Evolutionary conservation across 2,329 filamentous ascomycete genomes (phyloP).

Genomic region (Monosporascus sp.): DNA sequence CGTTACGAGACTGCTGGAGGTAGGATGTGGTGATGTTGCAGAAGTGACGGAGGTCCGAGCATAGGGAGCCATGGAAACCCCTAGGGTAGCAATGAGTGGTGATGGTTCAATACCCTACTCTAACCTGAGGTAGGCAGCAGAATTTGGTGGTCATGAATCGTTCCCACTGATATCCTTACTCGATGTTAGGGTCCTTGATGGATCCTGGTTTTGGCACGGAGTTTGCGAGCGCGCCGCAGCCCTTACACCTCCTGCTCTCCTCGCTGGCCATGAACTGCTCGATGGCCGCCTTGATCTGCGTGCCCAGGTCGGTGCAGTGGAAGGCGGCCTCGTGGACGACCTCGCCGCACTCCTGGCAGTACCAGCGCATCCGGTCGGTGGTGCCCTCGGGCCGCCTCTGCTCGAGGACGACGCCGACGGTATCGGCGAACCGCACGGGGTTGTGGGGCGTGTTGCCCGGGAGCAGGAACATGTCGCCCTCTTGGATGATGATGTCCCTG

Average conservation of each 20-base stretch:
- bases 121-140: too few relatives aligned
- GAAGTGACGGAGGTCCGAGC: too few relatives aligned
- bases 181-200: constrained; percentile 55
- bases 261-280: constrained; percentile 66
- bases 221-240: constrained; percentile 73
- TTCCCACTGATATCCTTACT: constrained; percentile 13
- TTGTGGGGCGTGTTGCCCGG: constrained; percentile 96
- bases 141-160: too few relatives aligned
- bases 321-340: constrained; percentile 84
- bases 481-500: constrained; percentile 80
- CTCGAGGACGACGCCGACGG: constrained; percentile 91
- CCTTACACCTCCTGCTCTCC: constrained; percentile 66
- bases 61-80: too few relatives aligned
- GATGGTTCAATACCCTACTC: too few relatives aligned
- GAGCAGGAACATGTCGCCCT: constrained; percentile 91
- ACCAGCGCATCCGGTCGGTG: constrained; percentile 83
- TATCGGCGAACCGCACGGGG: constrained; percentile 87
- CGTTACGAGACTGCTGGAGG: too few relatives aligned
- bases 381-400: constrained; percentile 67
- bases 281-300: constrained; percentile 90
- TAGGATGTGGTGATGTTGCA: too few relatives aligned
- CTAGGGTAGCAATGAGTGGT: too few relatives aligned
- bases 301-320: constrained; percentile 84
- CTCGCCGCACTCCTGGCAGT: constrained; percentile 66
- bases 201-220: constrained; percentile 58